Evolutionary conservation across 495 filamentous ascomycete species (phyloP).

Genomic region (Podospora pseudopauciseta): DNA sequence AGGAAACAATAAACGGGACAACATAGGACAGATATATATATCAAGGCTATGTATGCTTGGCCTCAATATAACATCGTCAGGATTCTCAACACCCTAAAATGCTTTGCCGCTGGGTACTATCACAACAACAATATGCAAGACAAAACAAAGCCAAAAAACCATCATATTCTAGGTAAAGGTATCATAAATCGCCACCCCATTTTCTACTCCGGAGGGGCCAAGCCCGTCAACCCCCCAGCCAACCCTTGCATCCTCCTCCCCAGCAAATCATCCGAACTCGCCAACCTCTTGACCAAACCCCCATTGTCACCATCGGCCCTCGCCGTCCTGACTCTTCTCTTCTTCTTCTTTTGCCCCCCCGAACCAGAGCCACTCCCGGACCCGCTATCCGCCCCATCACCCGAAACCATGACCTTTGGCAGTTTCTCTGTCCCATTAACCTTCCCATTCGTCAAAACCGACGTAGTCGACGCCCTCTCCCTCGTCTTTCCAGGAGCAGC

Average conservation of each 20-base stretch:
- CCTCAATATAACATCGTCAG: neutral
- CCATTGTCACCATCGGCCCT: constrained; percentile 12
- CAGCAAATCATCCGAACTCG: constrained; percentile 80
- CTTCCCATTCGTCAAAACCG: neutral
- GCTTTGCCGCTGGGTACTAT: neutral
- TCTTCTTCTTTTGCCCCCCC: neutral
- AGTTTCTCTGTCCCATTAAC: constrained; percentile 2
- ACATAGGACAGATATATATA: neutral
- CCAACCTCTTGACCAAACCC: constrained; percentile 64
- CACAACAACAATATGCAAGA: neutral
- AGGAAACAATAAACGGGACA: no score
- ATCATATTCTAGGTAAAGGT: neutral
- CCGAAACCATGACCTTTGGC: neutral
- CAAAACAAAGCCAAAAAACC: neutral
- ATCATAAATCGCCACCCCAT: neutral
- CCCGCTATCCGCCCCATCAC: neutral
- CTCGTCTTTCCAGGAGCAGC: neutral
- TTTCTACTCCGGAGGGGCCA: constrained; percentile 35
- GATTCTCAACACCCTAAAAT: neutral
- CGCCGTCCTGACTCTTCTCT: constrained; percentile 9
- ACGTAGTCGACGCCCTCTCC: neutral
- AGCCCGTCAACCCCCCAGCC: constrained; percentile 71
- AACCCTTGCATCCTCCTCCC: constrained; percentile 82
- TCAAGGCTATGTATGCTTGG: neutral
- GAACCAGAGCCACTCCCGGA: neutral